Conservation (phyloP, 139 green algal genomes). For the Ettlia oleoabundans region DNA sequence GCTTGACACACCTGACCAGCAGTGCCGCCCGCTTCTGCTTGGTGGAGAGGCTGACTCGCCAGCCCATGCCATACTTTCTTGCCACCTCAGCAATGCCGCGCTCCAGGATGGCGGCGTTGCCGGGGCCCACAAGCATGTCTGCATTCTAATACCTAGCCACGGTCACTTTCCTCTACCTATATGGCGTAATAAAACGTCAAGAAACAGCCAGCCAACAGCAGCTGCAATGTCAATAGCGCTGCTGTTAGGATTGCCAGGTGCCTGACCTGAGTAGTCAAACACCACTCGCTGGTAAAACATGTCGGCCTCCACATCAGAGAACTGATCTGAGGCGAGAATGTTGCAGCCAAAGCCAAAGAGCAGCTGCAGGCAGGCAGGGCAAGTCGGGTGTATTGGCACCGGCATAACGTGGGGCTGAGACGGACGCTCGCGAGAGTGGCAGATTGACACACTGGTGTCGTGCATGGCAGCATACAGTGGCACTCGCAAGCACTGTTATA, state of each 20-base stretch:
- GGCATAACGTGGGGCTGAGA: too few relatives aligned
- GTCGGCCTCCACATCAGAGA: constrained; percentile 6
- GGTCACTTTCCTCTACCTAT: too few relatives aligned
- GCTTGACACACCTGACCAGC: constrained; percentile 41
- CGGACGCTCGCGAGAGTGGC: too few relatives aligned
- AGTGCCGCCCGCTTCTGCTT: constrained; percentile 66
- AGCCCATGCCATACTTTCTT: constrained; percentile 71
- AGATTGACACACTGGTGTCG: not conserved
- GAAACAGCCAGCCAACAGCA: too few relatives aligned
- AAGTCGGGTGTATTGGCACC: not conserved
- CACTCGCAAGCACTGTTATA: too few relatives aligned
- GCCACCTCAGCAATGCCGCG: constrained; percentile 68
- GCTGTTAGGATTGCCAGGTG: not conserved
- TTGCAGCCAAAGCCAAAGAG: constrained; percentile 83
- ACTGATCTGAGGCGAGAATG: constrained; percentile 52
- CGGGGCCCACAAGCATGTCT: constrained; percentile 46
- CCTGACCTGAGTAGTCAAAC: constrained; percentile 59
- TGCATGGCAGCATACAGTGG: too few relatives aligned
- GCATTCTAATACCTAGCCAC: too few relatives aligned
- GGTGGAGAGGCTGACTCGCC: constrained; percentile 59
- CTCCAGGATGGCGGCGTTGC: constrained; percentile 73
- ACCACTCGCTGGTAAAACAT: constrained; percentile 74
- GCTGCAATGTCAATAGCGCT: not conserved
- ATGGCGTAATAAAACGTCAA: too few relatives aligned
- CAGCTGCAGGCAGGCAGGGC: constrained; percentile 36